Conservation (phyloP, 2,329 filamentous ascomycete genomes). For the Akanthomyces lecanii region DNA sequence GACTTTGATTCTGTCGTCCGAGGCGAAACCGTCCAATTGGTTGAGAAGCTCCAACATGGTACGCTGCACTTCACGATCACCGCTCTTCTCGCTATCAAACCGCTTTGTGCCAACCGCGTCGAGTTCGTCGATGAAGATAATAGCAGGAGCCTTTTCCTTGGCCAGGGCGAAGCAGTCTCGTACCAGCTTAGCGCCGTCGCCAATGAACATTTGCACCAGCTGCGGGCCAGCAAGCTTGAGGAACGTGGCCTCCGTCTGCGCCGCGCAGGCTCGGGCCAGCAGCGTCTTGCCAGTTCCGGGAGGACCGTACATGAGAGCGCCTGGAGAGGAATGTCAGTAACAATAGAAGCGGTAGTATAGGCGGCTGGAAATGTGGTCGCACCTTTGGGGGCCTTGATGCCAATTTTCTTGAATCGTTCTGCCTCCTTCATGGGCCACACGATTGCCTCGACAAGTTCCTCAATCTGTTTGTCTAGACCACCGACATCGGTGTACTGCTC, state of each 20-base stretch:
- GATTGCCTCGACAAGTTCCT: slow-evolving; percentile 95
- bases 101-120: slow-evolving; percentile 98
- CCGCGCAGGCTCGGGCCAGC: slow-evolving; percentile 90
- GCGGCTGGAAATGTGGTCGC: slow-evolving; percentile 58
- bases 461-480: slow-evolving; percentile 97
- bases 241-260: slow-evolving; percentile 97
- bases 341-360: slow-evolving; percentile 92
- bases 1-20: slow-evolving; percentile 94
- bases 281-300: slow-evolving; percentile 89
- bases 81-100: slow-evolving; percentile 97
- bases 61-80: slow-evolving; percentile 94
- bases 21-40: slow-evolving; percentile 96
- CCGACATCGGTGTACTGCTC: slow-evolving; percentile 99
- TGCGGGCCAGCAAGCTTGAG: slow-evolving; percentile 96
- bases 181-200: slow-evolving; percentile 95
- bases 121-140: slow-evolving; percentile 99
- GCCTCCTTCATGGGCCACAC: slow-evolving; percentile 99
- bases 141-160: slow-evolving; percentile 97
- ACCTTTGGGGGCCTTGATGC: slow-evolving; percentile 99
- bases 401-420: slow-evolving; percentile 98
- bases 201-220: slow-evolving; percentile 99
- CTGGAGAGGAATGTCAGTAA: slow-evolving; percentile 44
- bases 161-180: slow-evolving; percentile 95
- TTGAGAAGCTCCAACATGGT: slow-evolving; percentile 99
- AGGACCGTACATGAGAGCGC: slow-evolving; percentile 96